Evolutionary conservation across 202 grass and related monocot genomes (phyloP), one percentile per base, ranked within the genome.

Genomic region (Digitaria exilis): DNA sequence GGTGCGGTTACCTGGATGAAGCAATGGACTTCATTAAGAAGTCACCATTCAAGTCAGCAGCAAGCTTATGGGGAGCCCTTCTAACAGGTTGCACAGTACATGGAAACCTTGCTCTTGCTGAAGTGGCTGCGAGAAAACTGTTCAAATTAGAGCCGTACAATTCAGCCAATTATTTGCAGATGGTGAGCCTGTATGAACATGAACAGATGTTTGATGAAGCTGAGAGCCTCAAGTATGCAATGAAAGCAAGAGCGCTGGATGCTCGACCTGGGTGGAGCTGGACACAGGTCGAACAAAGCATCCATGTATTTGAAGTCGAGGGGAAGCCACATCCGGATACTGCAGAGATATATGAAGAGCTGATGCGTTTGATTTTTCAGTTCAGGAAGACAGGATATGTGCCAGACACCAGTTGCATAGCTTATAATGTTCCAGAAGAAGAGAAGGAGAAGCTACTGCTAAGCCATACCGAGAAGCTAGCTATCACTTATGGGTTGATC

Each of bases 1-100:
- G 92, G 70, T 77, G 76, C 7, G 94, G 92, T 3, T 97, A 91
- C 81, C 86, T 97, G 9, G 94, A 97, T 69, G 94, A 97, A 81
- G 94, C 92, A 5, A 79, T 87, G 92, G 90, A 94, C 77, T 92
- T 97, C 52, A 89, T 91, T 7, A 24, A 52, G 28, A 81, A 60
- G 71, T 87, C 89, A 68, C 90, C 92, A 22, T 39, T 73, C 2
- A 87, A 91, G 32, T 62, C 76, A 24, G 90, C 84, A 21, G 88
- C 86, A 3, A 89, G 86, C 37, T 75, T 89, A 29, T 94, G 94
- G 94, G 92, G 94, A 25, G 92, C 94, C 1, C 82, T 97, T 61
- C 92, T 94, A 58, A 88, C 82, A 2, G 94, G 83, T 6, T 92
- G 89, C 25, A 73, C 78, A 18, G 82, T 89, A 77, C 86, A 92